These are phyloP conservation scores for Brassica incana DNA, from an alignment of 345 rosid species.

Conservation along the genomic window DNA sequence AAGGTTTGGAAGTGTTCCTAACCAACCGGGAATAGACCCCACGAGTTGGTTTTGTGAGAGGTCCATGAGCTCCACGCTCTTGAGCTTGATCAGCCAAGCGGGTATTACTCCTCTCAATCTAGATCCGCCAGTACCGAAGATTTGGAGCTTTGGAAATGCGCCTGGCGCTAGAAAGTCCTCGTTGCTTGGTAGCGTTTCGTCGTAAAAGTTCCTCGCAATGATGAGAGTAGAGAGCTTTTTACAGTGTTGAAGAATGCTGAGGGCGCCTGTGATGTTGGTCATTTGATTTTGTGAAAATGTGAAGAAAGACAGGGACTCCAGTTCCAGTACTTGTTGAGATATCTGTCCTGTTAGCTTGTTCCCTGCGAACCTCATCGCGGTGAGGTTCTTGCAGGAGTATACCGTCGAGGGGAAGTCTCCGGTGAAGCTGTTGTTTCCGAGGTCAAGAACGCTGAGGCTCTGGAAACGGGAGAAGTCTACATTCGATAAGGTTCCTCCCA, in stretches of 20 bases:
- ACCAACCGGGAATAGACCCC: slow-evolving; percentile 77
- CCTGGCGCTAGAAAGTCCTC: slow-evolving; percentile 38
- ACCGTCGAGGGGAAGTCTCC: slow-evolving; percentile 70
- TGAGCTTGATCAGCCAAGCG: slow-evolving; percentile 64
- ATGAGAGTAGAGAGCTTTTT: slow-evolving; percentile 70
- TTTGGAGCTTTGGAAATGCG: slow-evolving; percentile 67
- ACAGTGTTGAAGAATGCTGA: slow-evolving; percentile 59
- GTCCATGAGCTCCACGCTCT: slow-evolving; percentile 63
- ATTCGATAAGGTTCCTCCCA: slow-evolving; percentile 57
- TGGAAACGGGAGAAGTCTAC: slow-evolving; percentile 62
- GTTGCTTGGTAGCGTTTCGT: slow-evolving; percentile 57
- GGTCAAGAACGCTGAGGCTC: slow-evolving; percentile 72
- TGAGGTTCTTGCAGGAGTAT: slow-evolving; percentile 73
- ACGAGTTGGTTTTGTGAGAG: slow-evolving; percentile 60
- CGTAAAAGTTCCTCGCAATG: slow-evolving; percentile 57
- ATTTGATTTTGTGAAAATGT: slow-evolving; percentile 69
- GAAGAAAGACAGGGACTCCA: slow-evolving; percentile 70
- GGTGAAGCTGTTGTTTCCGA: slow-evolving; percentile 78
- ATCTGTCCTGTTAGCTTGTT: slow-evolving; percentile 69
- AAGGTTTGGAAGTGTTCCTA: slow-evolving; percentile 56
- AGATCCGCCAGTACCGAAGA: slow-evolving; percentile 72
- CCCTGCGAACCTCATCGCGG: slow-evolving; percentile 78
- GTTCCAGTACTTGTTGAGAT: slow-evolving; percentile 48
- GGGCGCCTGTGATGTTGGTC: slow-evolving; percentile 72
- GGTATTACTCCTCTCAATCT: slow-evolving; percentile 68